Percentiles rank a stretch among this genome's conserved stretches.
Evolutionary conservation across 2,329 filamentous ascomycete species (phyloP).

Genomic region (Cladophialophora immunda): DNA sequence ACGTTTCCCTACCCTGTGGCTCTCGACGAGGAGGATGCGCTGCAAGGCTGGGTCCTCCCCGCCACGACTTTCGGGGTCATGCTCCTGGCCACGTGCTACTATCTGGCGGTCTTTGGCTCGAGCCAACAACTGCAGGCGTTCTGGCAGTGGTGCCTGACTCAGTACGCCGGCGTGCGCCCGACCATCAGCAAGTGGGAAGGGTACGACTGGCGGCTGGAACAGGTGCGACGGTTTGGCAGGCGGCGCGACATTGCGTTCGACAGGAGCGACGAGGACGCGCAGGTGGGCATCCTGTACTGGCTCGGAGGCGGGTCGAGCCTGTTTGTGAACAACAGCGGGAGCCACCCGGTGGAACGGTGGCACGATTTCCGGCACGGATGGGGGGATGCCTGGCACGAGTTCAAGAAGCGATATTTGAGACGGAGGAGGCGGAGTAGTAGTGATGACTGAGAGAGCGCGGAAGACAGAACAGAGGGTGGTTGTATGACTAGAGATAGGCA

Average conservation of each 20-base stretch:
- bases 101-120: conserved; percentile 5
- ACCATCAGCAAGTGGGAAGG: conserved; percentile 1
- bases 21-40: conserved; percentile 1
- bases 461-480: neutral
- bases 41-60: conserved; percentile 10
- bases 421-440: conserved; percentile 6
- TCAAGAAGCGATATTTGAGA: neutral
- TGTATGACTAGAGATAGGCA: neutral
- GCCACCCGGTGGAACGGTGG: conserved; percentile 9
- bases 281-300: conserved; percentile 11
- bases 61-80: conserved; percentile 8
- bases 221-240: conserved; percentile 6
- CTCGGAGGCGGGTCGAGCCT: conserved; percentile 5
- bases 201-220: conserved; percentile 11
- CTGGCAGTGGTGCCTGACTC: conserved; percentile 8
- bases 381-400: conserved; percentile 4
- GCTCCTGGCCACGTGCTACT: conserved; percentile 2
- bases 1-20: conserved; percentile 10
- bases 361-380: neutral
- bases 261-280: neutral
- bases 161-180: neutral
- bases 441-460: neutral
- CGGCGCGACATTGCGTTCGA: conserved; percentile 7
- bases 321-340: conserved; percentile 7
- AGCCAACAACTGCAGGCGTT: neutral